Percentiles rank a stretch among this genome's conserved stretches.
phyloP scores from a whole-genome alignment of 1,284 basidiomycete genomes.

The Coniferiporia sulphurascens region DNA sequence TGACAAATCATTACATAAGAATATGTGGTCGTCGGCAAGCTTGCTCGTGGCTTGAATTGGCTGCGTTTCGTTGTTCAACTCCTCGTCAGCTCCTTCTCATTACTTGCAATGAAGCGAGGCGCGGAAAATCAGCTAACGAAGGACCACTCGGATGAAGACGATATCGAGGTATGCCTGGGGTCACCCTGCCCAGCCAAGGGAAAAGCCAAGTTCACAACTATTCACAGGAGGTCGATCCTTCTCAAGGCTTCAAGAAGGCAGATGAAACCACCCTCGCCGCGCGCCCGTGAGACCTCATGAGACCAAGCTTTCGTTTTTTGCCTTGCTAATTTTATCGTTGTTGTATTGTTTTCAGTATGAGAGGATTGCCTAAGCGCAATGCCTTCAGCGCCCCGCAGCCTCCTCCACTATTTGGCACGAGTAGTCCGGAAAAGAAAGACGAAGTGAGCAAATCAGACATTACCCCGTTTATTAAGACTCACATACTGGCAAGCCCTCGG shows the following conservation, averaged over 20 bases:
- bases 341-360: constrained; percentile 15
- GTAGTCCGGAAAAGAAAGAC: not conserved
- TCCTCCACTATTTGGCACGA: not conserved
- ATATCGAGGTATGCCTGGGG: constrained; percentile 18
- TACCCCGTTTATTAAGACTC: not conserved
- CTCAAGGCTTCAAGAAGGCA: constrained; percentile 21
- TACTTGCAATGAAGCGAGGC: constrained; percentile 28
- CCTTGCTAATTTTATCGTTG: not conserved
- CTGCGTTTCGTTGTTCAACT: not conserved
- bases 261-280: constrained; percentile 20
- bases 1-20: not conserved
- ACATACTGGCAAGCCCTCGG: not conserved
- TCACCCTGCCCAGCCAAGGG: not conserved
- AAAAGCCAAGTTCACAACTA: not conserved
- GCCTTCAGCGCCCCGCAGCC: constrained; percentile 1
- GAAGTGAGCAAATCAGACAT: not conserved
- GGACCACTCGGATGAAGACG: constrained; percentile 30
- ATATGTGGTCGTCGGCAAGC: not conserved
- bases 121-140: constrained; percentile 35
- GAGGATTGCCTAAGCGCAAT: constrained; percentile 21
- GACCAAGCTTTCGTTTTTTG: not conserved
- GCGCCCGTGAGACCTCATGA: constrained; percentile 19
- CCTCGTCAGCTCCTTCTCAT: not conserved
- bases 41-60: not conserved
- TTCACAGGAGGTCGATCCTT: constrained; percentile 16